These are phyloP conservation scores for Russula sp. DNA, from an alignment of 768 basidiomycete species.

Conservation along the genomic window DNA sequence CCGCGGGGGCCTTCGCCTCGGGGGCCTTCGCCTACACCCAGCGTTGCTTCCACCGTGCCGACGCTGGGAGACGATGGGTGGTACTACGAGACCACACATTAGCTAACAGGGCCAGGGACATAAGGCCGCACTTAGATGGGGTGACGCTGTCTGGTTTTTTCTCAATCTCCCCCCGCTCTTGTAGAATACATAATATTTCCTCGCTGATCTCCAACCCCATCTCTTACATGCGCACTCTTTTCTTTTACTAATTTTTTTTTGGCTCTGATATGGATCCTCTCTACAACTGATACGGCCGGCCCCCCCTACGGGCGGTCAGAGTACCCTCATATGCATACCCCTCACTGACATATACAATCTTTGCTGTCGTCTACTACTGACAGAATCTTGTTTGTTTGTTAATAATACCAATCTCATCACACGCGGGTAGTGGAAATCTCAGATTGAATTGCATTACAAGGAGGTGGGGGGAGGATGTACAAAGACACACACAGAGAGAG, in stretches of 20 bases:
- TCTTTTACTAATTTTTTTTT: neutral
- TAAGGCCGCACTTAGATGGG: too few species aligned
- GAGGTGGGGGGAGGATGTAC: neutral
- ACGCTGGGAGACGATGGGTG: slow-evolving; percentile 73
- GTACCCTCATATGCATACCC: slow-evolving; percentile 10
- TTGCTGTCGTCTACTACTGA: neutral
- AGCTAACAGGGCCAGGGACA: too few species aligned
- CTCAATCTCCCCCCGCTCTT: neutral
- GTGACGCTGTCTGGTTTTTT: neutral
- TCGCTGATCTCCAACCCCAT: neutral
- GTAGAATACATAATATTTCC: neutral
- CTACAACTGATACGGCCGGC: neutral
- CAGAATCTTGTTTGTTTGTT: neutral
- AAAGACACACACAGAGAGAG: neutral
- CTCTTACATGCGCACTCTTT: neutral
- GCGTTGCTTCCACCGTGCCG: slow-evolving; percentile 64
- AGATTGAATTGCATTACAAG: slow-evolving; percentile 19
- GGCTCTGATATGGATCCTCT: slow-evolving; percentile 7
- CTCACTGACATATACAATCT: neutral
- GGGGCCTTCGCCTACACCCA: slow-evolving; percentile 65
- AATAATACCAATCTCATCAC: slow-evolving; percentile 7
- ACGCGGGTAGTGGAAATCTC: neutral
- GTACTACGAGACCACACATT: slow-evolving; percentile 40
- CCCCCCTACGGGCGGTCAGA: neutral
- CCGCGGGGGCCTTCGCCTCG: slow-evolving; percentile 48